Conservation (phyloP, 2,329 filamentous ascomycete genomes). For the Hypoxylon sp. region DNA sequence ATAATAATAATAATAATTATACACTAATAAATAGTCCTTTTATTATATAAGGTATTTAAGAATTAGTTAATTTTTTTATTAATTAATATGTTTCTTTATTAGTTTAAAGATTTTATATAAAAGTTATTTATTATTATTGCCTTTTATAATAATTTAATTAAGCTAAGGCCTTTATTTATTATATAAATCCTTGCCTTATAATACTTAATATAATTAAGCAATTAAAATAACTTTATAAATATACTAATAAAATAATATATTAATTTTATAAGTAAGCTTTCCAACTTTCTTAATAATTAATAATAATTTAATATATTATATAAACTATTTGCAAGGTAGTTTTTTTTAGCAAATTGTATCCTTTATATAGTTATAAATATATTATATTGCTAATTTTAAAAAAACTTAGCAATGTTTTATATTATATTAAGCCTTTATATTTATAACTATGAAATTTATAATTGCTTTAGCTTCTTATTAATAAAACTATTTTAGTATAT, state of each 20-base stretch:
- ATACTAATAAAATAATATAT: neutral
- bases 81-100: neutral
- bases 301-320: neutral
- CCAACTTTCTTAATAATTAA: neutral
- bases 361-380: neutral
- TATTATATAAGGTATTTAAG: conserved; percentile 5
- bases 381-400: neutral
- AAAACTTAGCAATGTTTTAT: neutral
- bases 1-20: no score
- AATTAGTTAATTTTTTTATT: neutral
- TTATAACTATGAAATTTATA: neutral
- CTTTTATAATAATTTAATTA: neutral
- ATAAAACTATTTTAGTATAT: neutral
- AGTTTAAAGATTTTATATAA: conserved; percentile 17
- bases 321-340: neutral
- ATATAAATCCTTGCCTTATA: neutral
- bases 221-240: neutral
- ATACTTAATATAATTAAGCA: neutral
- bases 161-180: neutral
- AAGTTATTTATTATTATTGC: neutral
- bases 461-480: neutral
- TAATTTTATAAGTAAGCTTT: neutral
- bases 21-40: neutral
- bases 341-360: neutral
- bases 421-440: neutral